phyloP scores from a whole-genome alignment of 2,329 filamentous ascomycete species.

The Zasmidium angulare region DNA sequence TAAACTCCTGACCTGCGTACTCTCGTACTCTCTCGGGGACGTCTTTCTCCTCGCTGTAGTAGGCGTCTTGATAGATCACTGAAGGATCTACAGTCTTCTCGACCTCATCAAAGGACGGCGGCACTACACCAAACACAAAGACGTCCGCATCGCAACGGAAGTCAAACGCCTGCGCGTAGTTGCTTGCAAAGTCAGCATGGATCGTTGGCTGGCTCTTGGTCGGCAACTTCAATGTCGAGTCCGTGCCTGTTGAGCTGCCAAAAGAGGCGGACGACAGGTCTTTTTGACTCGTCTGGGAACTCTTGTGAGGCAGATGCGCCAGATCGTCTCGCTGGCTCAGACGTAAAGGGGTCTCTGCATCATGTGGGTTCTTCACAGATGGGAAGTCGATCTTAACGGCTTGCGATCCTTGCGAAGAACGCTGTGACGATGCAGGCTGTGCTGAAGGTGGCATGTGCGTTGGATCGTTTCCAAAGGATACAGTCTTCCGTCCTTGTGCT shows the following conservation, averaged over 20 bases:
- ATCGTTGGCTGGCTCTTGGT: slow-evolving; percentile 1
- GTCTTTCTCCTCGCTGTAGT: slow-evolving; percentile 80
- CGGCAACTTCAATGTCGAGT: slow-evolving; percentile 6
- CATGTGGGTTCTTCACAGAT: slow-evolving; percentile 73
- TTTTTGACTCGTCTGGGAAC: slow-evolving; percentile 11
- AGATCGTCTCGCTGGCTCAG: slow-evolving; percentile 62
- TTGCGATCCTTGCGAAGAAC: slow-evolving; percentile 39
- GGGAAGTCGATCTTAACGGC: slow-evolving; percentile 62
- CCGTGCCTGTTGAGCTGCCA: neutral
- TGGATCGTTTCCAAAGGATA: neutral
- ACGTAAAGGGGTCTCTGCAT: slow-evolving; percentile 61
- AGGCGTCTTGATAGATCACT: slow-evolving; percentile 79
- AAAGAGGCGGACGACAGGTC: neutral
- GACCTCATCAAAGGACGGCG: slow-evolving; percentile 50
- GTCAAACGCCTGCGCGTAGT: slow-evolving; percentile 28
- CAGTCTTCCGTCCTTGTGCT: slow-evolving; percentile 9
- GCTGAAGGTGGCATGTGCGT: slow-evolving; percentile 8
- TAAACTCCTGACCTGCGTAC: slow-evolving; percentile 86
- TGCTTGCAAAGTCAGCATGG: neutral
- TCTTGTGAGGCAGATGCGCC: slow-evolving; percentile 14
- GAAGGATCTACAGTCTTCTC: slow-evolving; percentile 62
- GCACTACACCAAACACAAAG: slow-evolving; percentile 38
- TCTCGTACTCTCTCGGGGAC: slow-evolving; percentile 74
- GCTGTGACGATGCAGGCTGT: slow-evolving; percentile 28
- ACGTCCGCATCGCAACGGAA: slow-evolving; percentile 20